phyloP scores from a whole-genome alignment of 2,329 filamentous ascomycete species.

The Trichoderma aggressivum region DNA sequence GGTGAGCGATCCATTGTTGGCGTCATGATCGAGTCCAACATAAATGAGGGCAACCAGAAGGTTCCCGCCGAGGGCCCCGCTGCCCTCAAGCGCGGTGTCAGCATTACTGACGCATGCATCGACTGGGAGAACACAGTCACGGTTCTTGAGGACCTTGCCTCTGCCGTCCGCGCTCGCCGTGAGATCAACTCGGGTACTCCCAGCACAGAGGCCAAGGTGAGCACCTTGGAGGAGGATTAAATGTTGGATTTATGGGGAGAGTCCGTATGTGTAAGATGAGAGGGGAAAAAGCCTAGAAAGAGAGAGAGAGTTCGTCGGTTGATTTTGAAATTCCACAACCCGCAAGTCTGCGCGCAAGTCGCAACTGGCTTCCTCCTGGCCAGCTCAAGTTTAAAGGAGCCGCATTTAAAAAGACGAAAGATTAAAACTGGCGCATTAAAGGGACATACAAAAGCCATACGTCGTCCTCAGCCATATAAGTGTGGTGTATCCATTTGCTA shows the following conservation, averaged over 20 bases:
- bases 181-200: slow-evolving; percentile 43
- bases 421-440: slow-evolving; percentile 8
- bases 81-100: slow-evolving; percentile 81
- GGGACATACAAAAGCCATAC: slow-evolving; percentile 6
- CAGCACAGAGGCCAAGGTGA: slow-evolving; percentile 37
- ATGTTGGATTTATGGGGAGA: neutral
- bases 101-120: slow-evolving; percentile 95
- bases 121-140: slow-evolving; percentile 82
- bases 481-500: neutral
- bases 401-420: neutral
- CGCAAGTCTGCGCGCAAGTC: neutral
- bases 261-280: neutral
- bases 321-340: neutral
- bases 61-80: slow-evolving; percentile 77
- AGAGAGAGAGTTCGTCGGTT: neutral
- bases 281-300: neutral
- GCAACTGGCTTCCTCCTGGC: neutral
- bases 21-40: slow-evolving; percentile 99
- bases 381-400: neutral
- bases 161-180: slow-evolving; percentile 75
- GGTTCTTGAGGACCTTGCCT: slow-evolving; percentile 80
- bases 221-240: slow-evolving; percentile 52
- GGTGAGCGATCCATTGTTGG: slow-evolving; percentile 88
- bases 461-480: neutral
- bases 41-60: slow-evolving; percentile 87